These are phyloP conservation scores for Pichia rugopelliculosa DNA, from an alignment of 805 yeast genomes.

Conservation along the genomic window DNA sequence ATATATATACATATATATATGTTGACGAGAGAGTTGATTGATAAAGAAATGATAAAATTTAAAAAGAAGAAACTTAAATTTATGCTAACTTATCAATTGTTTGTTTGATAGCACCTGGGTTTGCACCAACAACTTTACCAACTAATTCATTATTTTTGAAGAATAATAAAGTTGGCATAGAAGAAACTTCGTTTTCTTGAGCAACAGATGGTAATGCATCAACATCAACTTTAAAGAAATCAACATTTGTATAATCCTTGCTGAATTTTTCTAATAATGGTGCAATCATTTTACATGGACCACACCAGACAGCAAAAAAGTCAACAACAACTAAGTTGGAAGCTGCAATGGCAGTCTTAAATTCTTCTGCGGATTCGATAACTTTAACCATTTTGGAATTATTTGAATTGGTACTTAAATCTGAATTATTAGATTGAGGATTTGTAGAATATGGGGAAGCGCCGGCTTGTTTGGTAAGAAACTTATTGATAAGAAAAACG, in stretches of 20 bases:
- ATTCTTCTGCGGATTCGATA: conserved; percentile 44
- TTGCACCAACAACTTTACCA: conserved; percentile 81
- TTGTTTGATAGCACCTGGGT: conserved; percentile 75
- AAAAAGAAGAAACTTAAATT: background rate
- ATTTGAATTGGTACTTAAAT: background rate
- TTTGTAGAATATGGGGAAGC: conserved; percentile 3
- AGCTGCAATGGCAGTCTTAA: conserved; percentile 54
- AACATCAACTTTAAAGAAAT: conserved; percentile 86
- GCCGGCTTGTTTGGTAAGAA: conserved; percentile 15
- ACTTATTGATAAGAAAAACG: conserved; percentile 21
- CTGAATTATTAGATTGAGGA: conserved; percentile 2
- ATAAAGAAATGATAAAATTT: background rate
- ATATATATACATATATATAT: background rate
- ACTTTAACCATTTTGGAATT: conserved; percentile 42
- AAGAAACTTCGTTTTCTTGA: conserved; percentile 48
- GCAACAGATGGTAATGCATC: conserved; percentile 77
- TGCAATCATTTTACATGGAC: conserved; percentile 97
- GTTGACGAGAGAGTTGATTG: too few species aligned
- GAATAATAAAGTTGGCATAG: conserved; percentile 61
- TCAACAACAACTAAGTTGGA: conserved; percentile 79
- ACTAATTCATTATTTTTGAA: conserved; percentile 79
- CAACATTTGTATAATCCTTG: conserved; percentile 54
- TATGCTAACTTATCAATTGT: conserved; percentile 32
- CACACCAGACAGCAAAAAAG: conserved; percentile 97
- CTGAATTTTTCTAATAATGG: conserved; percentile 85